phyloP scores from a whole-genome alignment of 495 filamentous ascomycete species.

The Trichoderma reesei region DNA sequence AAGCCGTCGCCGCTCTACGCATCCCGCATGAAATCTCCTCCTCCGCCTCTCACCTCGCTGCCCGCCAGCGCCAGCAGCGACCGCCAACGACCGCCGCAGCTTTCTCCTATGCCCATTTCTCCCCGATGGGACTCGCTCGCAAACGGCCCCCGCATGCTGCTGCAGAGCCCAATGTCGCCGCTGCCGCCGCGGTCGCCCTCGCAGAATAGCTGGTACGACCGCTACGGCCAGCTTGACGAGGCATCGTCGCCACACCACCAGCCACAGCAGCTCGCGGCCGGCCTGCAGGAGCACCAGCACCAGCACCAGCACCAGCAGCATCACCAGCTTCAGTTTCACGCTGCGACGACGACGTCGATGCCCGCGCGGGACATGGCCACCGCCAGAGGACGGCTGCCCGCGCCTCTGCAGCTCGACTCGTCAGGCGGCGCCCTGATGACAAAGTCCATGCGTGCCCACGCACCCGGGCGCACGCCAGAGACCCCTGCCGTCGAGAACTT shows the following conservation, averaged over 20 bases:
- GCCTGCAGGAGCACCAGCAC: neutral
- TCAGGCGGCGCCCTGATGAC: conserved; percentile 13
- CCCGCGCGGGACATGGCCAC: neutral
- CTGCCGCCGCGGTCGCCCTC: conserved; percentile 14
- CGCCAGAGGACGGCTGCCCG: neutral
- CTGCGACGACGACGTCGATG: too few relatives aligned
- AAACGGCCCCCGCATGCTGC: conserved; percentile 13
- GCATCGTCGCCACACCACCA: neutral
- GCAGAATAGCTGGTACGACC: conserved; percentile 13
- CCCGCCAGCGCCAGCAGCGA: conserved; percentile 16
- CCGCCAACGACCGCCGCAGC: conserved; percentile 12
- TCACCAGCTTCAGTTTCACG: neutral
- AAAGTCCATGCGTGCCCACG: conserved; percentile 20
- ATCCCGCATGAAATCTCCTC: conserved; percentile 4
- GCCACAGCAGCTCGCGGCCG: neutral
- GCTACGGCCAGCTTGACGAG: neutral
- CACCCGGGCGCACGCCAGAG: conserved; percentile 17
- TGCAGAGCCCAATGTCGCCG: conserved; percentile 12
- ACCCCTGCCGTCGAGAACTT: conserved; percentile 38
- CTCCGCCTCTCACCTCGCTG: neutral
- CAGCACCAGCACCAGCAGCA: neutral
- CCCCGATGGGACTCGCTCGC: conserved; percentile 37
- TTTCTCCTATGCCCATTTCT: conserved; percentile 20
- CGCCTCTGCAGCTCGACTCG: neutral
- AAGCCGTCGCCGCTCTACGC: neutral